A percentile compares a stretch with the other conserved stretches of the same genome.
Conservation (phyloP, 805 yeast species). For the Ogataea sp. region DNA sequence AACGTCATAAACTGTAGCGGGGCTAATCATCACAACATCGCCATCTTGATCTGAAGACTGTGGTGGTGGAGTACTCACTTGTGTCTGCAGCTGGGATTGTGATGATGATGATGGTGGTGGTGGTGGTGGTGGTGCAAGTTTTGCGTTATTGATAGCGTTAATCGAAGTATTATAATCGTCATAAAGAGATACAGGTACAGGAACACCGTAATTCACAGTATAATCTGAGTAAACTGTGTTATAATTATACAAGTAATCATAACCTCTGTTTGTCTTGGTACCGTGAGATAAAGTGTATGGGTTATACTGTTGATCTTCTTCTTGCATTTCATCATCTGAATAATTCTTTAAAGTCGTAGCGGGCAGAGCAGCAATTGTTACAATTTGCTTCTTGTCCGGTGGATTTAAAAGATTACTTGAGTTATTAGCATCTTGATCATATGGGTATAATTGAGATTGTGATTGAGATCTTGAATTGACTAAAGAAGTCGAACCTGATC, state of each 20-base stretch:
- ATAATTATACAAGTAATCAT: constrained; percentile 73
- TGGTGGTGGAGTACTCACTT: neutral
- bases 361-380: constrained; percentile 74
- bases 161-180: neutral
- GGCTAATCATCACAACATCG: too few species aligned
- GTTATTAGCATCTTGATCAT: neutral
- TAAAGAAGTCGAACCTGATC: too few species aligned
- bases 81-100: too few species aligned
- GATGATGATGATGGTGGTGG: too few species aligned
- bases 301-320: constrained; percentile 23
- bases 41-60: neutral
- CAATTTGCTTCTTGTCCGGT: constrained; percentile 11
- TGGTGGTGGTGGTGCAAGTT: too few species aligned
- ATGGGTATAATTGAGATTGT: too few species aligned
- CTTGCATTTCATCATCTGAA: constrained; percentile 53
- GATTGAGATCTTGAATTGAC: too few species aligned
- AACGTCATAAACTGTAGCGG: constrained; percentile 26
- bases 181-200: neutral
- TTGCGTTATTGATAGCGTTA: too few species aligned
- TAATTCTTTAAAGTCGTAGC: constrained; percentile 81
- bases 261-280: constrained; percentile 64
- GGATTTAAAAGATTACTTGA: neutral
- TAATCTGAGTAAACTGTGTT: constrained; percentile 50
- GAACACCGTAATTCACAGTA: neutral
- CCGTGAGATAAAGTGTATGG: constrained; percentile 59